phyloP scores from a whole-genome alignment of 2,329 filamentous ascomycete species.

The Metarhizium robertsii region DNA sequence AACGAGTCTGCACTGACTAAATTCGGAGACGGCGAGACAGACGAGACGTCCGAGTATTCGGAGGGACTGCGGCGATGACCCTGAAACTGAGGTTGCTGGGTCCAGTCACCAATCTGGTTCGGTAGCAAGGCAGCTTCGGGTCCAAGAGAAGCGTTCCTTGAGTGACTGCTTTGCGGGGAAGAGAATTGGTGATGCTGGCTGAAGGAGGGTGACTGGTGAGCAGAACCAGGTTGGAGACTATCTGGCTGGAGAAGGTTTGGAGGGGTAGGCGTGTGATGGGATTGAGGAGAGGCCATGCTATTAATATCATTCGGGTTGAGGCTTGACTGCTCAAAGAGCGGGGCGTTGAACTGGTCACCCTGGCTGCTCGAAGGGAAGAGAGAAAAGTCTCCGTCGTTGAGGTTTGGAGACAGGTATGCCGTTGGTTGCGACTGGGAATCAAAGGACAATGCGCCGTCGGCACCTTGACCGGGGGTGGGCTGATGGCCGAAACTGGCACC shows the following conservation, averaged over 20 bases:
- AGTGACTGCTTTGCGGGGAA: constrained; percentile 38
- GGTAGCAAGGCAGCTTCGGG: constrained; percentile 48
- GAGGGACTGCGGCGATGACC: constrained; percentile 78
- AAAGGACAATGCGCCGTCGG: constrained; percentile 31
- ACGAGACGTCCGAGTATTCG: constrained; percentile 88
- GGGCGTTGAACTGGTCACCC: constrained; percentile 50
- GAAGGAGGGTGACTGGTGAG: constrained; percentile 49
- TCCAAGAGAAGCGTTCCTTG: constrained; percentile 46
- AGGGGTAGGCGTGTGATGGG: constrained; percentile 47
- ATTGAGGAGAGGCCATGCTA: constrained; percentile 45
- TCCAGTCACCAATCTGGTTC: constrained; percentile 44
- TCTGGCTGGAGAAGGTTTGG: constrained; percentile 46
- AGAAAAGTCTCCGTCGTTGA: constrained; percentile 50
- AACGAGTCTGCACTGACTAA: constrained; percentile 70
- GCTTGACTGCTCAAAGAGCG: constrained; percentile 45
- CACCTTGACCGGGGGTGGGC: constrained; percentile 18
- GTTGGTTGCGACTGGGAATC: constrained; percentile 30
- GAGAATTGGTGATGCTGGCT: constrained; percentile 48
- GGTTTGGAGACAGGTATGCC: constrained; percentile 39
- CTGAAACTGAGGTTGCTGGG: constrained; percentile 54
- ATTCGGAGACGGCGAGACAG: constrained; percentile 75
- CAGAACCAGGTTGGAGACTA: constrained; percentile 33
- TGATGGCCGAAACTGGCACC: constrained; percentile 36
- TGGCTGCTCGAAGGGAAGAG: constrained; percentile 50
- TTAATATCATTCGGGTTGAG: constrained; percentile 38